phyloP scores from a whole-genome alignment of 129 eudicot genomes.

The Helianthus annuus region HanXRQr2.0-SUNRISE NC_035436.2:186475635-186476134 shows the following conservation, averaged over 20 bases:
- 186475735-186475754: constrained; percentile 56
- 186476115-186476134: neutral
- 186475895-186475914: constrained; percentile 59
- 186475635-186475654: constrained; percentile 35
- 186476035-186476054: neutral
- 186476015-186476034: neutral
- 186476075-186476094: constrained; percentile 12
- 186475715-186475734: constrained; percentile 60
- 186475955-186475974: constrained; percentile 65
- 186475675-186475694: constrained; percentile 23
- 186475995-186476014: neutral
- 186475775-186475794: constrained; percentile 88
- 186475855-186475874: neutral
- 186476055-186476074: neutral
- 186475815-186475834: constrained; percentile 7
- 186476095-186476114: neutral
- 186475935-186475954: constrained; percentile 69
- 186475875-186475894: neutral
- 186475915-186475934: constrained; percentile 89
- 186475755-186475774: constrained; percentile 46
- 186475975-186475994: neutral
- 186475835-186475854: neutral
- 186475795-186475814: constrained; percentile 88
- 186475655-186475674: constrained; percentile 26
- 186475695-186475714: constrained; percentile 31